Conservation (phyloP, 257 asterid species). For the Gentiana macrophylla region DNA sequence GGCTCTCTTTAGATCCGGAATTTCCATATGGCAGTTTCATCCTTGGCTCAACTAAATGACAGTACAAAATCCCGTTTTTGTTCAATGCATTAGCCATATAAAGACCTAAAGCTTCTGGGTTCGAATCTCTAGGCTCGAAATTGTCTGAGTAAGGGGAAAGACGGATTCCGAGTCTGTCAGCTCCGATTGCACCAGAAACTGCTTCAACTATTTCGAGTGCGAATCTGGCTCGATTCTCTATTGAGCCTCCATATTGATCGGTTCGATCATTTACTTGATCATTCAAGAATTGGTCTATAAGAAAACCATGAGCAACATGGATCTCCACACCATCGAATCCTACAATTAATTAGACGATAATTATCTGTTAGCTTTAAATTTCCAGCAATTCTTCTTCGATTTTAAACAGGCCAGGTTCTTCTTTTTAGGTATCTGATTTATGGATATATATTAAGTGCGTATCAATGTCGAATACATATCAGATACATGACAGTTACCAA, state of each 20-base stretch:
- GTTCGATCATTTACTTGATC: constrained; percentile 21
- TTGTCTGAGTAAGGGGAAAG: constrained; percentile 12
- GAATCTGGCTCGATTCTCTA: constrained; percentile 19
- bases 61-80: no score
- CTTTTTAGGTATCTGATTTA: no score
- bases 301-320: constrained; percentile 19
- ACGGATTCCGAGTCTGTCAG: constrained; percentile 16
- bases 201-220: constrained; percentile 16
- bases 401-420: no score
- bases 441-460: no score
- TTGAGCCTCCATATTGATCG: constrained; percentile 20
- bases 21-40: no score
- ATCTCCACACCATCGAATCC: constrained; percentile 22
- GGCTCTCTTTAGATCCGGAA: no score
- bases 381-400: no score
- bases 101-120: constrained; percentile 17
- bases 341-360: not conserved
- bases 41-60: no score
- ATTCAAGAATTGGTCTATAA: constrained; percentile 18
- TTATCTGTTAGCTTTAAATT: no score
- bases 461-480: no score
- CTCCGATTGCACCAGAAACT: constrained; percentile 13
- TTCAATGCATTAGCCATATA: constrained; percentile 16
- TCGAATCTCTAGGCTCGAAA: constrained; percentile 13
- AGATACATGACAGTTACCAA: no score